Conservation (phyloP, 108 stramenopile genomes). For the Mediolabrus comicus region DNA sequence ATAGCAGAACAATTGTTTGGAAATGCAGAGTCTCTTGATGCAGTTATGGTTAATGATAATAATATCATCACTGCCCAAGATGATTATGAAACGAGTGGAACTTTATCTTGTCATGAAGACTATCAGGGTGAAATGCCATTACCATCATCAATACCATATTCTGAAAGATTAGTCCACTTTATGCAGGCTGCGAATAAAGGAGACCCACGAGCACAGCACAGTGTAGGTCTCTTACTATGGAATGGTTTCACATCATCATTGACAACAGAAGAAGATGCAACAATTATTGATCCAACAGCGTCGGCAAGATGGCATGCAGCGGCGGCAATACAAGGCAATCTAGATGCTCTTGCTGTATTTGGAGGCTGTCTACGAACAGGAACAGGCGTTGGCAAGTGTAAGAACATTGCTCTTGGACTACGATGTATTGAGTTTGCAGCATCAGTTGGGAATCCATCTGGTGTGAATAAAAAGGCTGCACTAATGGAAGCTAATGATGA, state of each 20-base stretch:
- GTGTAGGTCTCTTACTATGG: constrained; percentile 24
- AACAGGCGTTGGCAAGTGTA: constrained; percentile 18
- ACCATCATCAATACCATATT: background rate
- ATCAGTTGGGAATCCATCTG: constrained; percentile 6
- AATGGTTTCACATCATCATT: constrained; percentile 14
- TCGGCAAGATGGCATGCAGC: constrained; percentile 32
- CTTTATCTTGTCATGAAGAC: background rate
- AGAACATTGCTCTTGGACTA: background rate
- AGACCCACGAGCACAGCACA: constrained; percentile 26
- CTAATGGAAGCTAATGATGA: constrained; percentile 8
- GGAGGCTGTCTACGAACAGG: constrained; percentile 33
- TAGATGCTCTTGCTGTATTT: constrained; percentile 26
- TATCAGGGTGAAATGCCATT: constrained; percentile 1
- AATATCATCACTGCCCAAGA: background rate
- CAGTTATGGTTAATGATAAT: background rate
- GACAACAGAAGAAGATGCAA: background rate
- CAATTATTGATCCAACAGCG: background rate
- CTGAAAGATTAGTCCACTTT: constrained; percentile 20
- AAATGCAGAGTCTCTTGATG: background rate
- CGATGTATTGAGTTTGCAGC: constrained; percentile 7
- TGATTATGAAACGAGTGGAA: too few relatives aligned
- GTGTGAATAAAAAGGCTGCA: constrained; percentile 28
- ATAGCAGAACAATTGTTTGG: background rate
- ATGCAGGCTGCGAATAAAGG: constrained; percentile 1
- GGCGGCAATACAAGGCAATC: constrained; percentile 22